Percentiles rank a stretch among this genome's conserved stretches.
Conservation (phyloP, 2,329 filamentous ascomycete species). For the Dothidotthia symphoricarpi region DNA sequence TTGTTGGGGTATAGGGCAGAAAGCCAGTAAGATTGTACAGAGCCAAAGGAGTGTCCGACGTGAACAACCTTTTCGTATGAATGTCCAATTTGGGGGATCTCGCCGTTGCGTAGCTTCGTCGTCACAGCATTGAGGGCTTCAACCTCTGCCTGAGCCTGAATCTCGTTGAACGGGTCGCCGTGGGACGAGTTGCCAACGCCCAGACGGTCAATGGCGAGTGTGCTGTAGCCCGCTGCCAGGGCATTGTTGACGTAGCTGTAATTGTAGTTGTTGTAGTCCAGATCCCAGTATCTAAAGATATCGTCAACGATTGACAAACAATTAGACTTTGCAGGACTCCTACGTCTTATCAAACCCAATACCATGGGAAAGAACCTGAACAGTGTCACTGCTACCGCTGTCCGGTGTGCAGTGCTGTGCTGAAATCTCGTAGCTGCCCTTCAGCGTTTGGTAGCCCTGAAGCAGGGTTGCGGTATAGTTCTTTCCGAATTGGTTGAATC, state of each 20-base stretch:
- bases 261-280: conserved; percentile 56
- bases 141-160: conserved; percentile 60
- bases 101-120: conserved; percentile 47
- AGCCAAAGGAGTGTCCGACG: conserved; percentile 65
- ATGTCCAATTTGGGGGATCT: conserved; percentile 45
- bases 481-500: conserved; percentile 29
- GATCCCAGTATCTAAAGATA: conserved; percentile 58
- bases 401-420: conserved; percentile 62
- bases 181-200: conserved; percentile 60
- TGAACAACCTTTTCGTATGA: conserved; percentile 53
- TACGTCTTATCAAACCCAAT: conserved; percentile 55
- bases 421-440: conserved; percentile 57
- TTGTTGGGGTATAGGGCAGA: conserved; percentile 53
- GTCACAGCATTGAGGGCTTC: conserved; percentile 58
- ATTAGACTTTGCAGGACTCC: conserved; percentile 2
- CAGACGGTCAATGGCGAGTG: conserved; percentile 61
- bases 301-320: conserved; percentile 1
- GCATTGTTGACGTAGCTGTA: conserved; percentile 62
- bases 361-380: conserved; percentile 55
- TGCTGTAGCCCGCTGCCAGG: conserved; percentile 57
- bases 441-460: conserved; percentile 51
- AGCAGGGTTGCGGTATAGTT: conserved; percentile 52
- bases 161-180: conserved; percentile 59
- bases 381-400: conserved; percentile 30
- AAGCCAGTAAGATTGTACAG: conserved; percentile 57